Evolutionary conservation across 2,329 filamentous ascomycete species (phyloP), one percentile per base, ranked within the genome.

Genomic region (Botryotinia globosa): DNA sequence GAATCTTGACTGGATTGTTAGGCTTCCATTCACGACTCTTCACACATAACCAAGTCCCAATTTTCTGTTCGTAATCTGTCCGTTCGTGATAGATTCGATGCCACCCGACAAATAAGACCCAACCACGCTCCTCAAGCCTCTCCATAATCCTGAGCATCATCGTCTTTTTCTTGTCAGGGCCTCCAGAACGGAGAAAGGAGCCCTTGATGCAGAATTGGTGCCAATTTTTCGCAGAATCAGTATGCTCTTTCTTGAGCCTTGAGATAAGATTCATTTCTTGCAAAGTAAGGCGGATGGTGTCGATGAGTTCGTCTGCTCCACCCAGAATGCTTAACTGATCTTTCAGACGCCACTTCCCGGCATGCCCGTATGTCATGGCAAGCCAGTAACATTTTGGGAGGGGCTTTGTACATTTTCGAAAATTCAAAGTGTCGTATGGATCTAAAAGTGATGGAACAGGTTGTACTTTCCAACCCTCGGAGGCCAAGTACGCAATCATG

Each of bases 301-400:
- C 61, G 29, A 72, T 66, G 18, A 72, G 63, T 32, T 72, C 70
- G 39, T 68, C 62, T 44, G 62, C 32, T 22, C 62, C 70, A 6
- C 70, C 70, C 16, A 72, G 6, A 44, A 72, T 18, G 34, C 58
- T 18, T 12, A 72, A n/a, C 7, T 59, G 25, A 22, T 69, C 67
- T 61, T 22, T 61, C 2, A 68, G 9, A 32, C 37, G 18, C 48
- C 34, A 67, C 18, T 32, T 42, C 14, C 48, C 65, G 4, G n/a
- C 25, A 42, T 56, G n/a, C 16, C 34, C 65, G 8, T 56, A 67
- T 16, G 51, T 8, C 3, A 72, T 4, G 20, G 51, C 70, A 20
- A 72, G 63, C 70, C 70, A 72, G 18, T 72, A 72, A 34, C 62
- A 72, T 42, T 72, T 54, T 37, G 70, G 70, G 8, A 72, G n/a